phyloP scores from a whole-genome alignment of 1,284 basidiomycete species.

The Boletellus sp. region DNA sequence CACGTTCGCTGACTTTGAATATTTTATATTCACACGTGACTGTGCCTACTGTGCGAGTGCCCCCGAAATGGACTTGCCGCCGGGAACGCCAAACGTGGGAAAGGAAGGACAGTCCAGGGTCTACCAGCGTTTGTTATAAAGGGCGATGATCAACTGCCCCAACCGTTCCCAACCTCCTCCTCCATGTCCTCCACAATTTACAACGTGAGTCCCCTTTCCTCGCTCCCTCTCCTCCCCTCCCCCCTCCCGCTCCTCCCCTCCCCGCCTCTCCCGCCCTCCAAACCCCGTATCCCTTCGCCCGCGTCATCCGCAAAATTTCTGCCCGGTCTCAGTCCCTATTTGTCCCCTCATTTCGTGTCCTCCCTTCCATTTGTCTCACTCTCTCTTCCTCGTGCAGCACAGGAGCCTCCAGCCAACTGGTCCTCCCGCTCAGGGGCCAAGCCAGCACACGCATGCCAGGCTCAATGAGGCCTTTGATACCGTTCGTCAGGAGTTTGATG shows the following conservation, averaged over 20 bases:
- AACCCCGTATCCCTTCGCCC: slow-evolving; percentile 1
- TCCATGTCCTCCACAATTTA: slow-evolving; percentile 47
- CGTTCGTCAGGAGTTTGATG: slow-evolving; percentile 86
- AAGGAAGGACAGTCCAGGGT: slow-evolving; percentile 33
- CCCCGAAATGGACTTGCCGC: slow-evolving; percentile 32
- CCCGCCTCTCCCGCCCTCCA: neutral
- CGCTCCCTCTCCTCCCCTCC: neutral
- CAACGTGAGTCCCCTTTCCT: slow-evolving; percentile 38
- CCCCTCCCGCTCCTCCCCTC: neutral
- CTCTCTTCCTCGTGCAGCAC: slow-evolving; percentile 43
- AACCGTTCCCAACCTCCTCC: slow-evolving; percentile 36
- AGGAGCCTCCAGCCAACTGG: slow-evolving; percentile 61
- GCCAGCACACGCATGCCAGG: slow-evolving; percentile 42
- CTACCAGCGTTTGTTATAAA: slow-evolving; percentile 36
- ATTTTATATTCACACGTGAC: slow-evolving; percentile 30
- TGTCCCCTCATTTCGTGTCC: neutral
- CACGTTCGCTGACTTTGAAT: slow-evolving; percentile 21
- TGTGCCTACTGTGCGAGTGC: slow-evolving; percentile 27
- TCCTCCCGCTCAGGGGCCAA: slow-evolving; percentile 43
- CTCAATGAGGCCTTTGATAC: slow-evolving; percentile 81
- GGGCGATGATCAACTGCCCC: slow-evolving; percentile 39
- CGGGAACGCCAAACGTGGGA: slow-evolving; percentile 36
- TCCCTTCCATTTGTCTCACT: slow-evolving; percentile 16
- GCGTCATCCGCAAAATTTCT: slow-evolving; percentile 28
- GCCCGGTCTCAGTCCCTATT: slow-evolving; percentile 2